phyloP scores from a whole-genome alignment of 306 rosid species.

The Casuarina glauca region DNA sequence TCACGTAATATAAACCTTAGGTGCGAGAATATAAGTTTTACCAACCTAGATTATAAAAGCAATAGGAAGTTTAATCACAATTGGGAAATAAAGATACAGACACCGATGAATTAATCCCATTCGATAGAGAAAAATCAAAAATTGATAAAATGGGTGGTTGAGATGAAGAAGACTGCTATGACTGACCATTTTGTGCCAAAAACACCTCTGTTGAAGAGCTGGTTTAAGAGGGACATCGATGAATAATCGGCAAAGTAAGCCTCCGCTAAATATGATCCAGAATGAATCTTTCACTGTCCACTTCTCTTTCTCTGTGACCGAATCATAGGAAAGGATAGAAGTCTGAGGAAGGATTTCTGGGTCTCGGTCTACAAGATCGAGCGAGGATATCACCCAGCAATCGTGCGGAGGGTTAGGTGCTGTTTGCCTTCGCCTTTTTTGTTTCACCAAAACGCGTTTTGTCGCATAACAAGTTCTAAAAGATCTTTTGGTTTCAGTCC shows the following conservation, averaged over 20 bases:
- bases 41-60: conserved; percentile 14
- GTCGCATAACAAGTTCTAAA: too few species aligned
- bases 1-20: conserved; percentile 3
- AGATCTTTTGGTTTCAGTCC: too few species aligned
- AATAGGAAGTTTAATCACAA: neutral
- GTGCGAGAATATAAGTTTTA: conserved; percentile 4
- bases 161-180: neutral
- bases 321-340: neutral
- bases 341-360: neutral
- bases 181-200: conserved; percentile 83
- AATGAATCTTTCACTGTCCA: neutral
- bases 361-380: neutral
- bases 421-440: neutral
- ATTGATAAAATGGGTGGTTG: neutral
- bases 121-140: neutral
- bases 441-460: neutral
- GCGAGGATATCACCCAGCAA: neutral
- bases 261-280: conserved; percentile 1
- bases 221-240: conserved; percentile 87
- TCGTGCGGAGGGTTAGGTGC: neutral
- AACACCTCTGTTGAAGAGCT: conserved; percentile 91
- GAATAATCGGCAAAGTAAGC: neutral
- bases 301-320: neutral
- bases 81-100: neutral
- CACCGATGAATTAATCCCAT: neutral